A percentile compares a stretch with the other conserved stretches of the same genome.
phyloP scores from a whole-genome alignment of 1,139 yeast genomes.

The Kodamaea plutei region DNA sequence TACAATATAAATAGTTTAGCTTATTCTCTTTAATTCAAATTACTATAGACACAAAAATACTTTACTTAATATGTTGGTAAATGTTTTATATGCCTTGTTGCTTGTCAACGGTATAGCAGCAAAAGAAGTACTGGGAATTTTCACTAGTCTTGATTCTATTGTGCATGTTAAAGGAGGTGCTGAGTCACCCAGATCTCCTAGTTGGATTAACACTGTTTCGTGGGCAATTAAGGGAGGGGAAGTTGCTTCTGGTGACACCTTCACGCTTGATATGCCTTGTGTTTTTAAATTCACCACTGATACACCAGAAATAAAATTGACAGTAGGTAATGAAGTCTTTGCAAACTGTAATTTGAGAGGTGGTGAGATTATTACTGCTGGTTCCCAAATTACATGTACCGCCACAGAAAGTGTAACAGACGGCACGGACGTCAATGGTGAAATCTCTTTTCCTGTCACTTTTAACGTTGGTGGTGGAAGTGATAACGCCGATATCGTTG shows the following conservation, averaged over 20 bases:
- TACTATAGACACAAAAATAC: no score
- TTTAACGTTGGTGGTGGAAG: conserved; percentile 24
- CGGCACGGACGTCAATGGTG: conserved; percentile 13
- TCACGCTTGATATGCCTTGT: conserved; percentile 24
- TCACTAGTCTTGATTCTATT: neutral
- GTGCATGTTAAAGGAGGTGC: neutral
- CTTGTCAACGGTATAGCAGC: no score
- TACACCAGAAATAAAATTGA: conserved; percentile 3
- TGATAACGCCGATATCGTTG: conserved; percentile 15
- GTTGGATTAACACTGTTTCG: conserved; percentile 3
- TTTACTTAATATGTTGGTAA: no score
- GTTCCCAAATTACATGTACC: conserved; percentile 24
- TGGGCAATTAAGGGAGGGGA: conserved; percentile 2
- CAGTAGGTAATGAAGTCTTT: conserved; percentile 10
- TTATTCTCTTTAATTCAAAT: no score
- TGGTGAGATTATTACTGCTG: conserved; percentile 24
- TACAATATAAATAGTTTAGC: no score
- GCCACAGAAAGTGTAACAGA: conserved; percentile 13
- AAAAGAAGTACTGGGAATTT: neutral
- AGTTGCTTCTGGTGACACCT: conserved; percentile 18
- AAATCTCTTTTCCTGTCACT: conserved; percentile 21
- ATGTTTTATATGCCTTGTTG: no score
- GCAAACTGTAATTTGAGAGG: conserved; percentile 25
- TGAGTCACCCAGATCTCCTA: neutral
- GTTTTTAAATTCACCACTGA: conserved; percentile 23